Percentiles rank a stretch among this genome's conserved stretches.
phyloP scores from a whole-genome alignment of 164 flowering plant species.

The Aristolochia californica region DNA sequence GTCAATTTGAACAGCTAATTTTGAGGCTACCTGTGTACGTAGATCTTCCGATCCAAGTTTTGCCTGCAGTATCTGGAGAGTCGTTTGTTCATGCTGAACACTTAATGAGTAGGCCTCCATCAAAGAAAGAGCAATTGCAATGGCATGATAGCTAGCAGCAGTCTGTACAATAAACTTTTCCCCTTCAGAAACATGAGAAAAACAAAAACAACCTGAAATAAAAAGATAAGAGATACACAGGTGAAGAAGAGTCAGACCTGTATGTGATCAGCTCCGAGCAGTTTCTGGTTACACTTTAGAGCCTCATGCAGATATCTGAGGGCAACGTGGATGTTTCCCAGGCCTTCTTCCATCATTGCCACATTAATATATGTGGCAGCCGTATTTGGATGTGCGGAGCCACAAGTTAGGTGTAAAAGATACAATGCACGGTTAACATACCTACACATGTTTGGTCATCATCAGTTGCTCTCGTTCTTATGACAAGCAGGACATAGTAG shows the following conservation, averaged over 20 bases:
- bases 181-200: background rate
- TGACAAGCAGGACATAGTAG: background rate
- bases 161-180: constrained; percentile 33
- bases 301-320: constrained; percentile 93
- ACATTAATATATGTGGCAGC: constrained; percentile 97
- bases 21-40: constrained; percentile 63
- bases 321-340: constrained; percentile 87
- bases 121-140: constrained; percentile 89
- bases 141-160: constrained; percentile 97
- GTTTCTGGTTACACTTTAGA: constrained; percentile 83
- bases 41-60: constrained; percentile 92
- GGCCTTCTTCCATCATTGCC: constrained; percentile 99
- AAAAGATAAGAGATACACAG: background rate
- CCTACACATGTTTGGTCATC: constrained; percentile 20
- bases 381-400: constrained; percentile 92
- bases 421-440: constrained; percentile 91
- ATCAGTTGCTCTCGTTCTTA: background rate
- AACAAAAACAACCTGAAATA: background rate
- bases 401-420: constrained; percentile 88
- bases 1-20: background rate
- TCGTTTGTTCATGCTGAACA: constrained; percentile 94
- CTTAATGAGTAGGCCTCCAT: constrained; percentile 95
- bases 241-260: constrained; percentile 42
- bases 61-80: constrained; percentile 77
- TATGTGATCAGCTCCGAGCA: constrained; percentile 93